Evolutionary conservation across 2,329 filamentous ascomycete genomes (phyloP), one percentile per base, ranked within the genome.

Genomic region (Ophiostoma australiae): DNA sequence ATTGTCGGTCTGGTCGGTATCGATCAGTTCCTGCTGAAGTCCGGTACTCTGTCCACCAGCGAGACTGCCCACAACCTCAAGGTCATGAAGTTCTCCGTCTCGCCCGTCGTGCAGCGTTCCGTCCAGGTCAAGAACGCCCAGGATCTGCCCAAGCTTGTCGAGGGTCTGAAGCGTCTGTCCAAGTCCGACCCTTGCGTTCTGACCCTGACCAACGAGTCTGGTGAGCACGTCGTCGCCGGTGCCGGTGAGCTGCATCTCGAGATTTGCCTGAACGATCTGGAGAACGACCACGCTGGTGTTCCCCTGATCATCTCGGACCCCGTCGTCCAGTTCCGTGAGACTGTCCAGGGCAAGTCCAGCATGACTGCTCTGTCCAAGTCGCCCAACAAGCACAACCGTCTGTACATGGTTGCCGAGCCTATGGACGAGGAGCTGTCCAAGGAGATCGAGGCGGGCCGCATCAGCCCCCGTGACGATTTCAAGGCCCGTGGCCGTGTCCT

Each of bases 11-110:
- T 99, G 79, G 95, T 99, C 81, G 95, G 95, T 90, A 93, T 99
- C 78, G 95, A 99, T 83, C 95, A 99, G 90, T 99, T 98, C 92
- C 88, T 99, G 88, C 93, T 99, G 87, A 99, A 99, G 91, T 98
- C 95, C 82, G 95, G 95, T 91, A 99, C 95, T 80, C 91, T 99
- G 79, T 97, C 94, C 84, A 98, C 94, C 82, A 90, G 88, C 81
- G 95, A 99, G 77, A 96, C 93, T 76, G 94, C 95, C 82, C 95
- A 99, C 91, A 99, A 99, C 91, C 86, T 99, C 80, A 98, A 98
- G 91, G 95, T 99, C 86, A 99, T 99, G 95, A 98, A 97, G 89
- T 99, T 99, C 91, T 99, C 95, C 80, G 95, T 99, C 82, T 98
- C 95, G 73, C 95, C 95, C 79, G 95, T 99, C 85, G 95, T 99